Evolutionary conservation across 1,284 basidiomycete species (phyloP).

Genomic region (Apiotrichum sp.): DNA sequence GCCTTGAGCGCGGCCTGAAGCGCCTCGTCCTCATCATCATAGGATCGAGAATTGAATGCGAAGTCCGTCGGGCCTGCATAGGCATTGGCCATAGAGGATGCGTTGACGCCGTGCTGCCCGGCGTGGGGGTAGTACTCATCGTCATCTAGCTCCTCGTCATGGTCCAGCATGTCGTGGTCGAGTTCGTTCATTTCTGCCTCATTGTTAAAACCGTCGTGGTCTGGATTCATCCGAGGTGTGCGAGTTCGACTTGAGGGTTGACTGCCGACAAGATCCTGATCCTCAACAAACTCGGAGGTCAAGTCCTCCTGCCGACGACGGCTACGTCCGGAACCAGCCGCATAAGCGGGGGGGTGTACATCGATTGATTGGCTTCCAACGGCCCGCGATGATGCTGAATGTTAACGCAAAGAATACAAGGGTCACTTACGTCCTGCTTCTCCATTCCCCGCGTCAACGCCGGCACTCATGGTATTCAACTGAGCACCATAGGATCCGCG

Average conservation of each 20-base stretch:
- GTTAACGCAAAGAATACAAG: too few species aligned
- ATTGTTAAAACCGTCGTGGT: conserved; percentile 15
- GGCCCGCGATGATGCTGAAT: too few species aligned
- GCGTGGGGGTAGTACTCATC: conserved; percentile 4
- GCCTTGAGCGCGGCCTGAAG: conserved; percentile 78
- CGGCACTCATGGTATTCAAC: background rate
- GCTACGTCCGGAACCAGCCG: conserved; percentile 14
- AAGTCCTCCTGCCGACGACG: conserved; percentile 19
- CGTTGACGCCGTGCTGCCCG: conserved; percentile 2
- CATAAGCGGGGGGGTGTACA: background rate
- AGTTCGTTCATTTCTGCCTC: conserved; percentile 6
- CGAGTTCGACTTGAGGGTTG: conserved; percentile 2
- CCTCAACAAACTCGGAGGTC: conserved; percentile 5
- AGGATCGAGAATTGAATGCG: conserved; percentile 44
- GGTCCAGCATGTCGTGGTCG: conserved; percentile 37
- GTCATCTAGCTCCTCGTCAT: conserved; percentile 22
- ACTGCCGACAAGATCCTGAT: conserved; percentile 5
- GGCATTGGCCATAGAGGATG: background rate
- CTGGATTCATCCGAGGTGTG: conserved; percentile 1
- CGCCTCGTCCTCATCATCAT: conserved; percentile 81
- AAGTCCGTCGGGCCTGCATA: conserved; percentile 36
- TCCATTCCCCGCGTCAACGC: background rate
- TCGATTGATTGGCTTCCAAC: background rate
- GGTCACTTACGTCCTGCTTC: background rate
- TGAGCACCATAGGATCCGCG: conserved; percentile 8